These are phyloP conservation scores for Chenopodium suecicum DNA, from an alignment of 148 eudicot genomes.

Conservation along the genomic window DNA sequence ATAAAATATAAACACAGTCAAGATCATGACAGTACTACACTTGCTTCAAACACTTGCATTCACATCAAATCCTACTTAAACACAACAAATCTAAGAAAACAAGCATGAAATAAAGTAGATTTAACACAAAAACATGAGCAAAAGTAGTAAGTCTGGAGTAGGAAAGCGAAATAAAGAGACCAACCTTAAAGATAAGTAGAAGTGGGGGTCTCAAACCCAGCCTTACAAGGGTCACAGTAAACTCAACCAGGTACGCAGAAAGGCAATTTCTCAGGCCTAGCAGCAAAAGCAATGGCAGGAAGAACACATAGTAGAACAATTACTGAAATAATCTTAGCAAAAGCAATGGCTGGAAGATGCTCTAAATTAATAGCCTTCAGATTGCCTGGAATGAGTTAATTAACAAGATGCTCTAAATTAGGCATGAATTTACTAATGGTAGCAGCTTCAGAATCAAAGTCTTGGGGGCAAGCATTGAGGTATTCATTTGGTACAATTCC, in stretches of 20 bases:
- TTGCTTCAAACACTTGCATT: not conserved
- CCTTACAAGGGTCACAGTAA: slow-evolving; percentile 32
- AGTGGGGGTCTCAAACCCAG: slow-evolving; percentile 35
- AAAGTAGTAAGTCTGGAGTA: not conserved
- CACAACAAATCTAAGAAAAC: not conserved
- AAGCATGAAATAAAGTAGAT: too few relatives aligned
- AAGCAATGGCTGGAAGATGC: too few relatives aligned
- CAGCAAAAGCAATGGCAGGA: slow-evolving; percentile 15
- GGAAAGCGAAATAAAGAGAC: not conserved
- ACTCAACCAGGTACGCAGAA: slow-evolving; percentile 25
- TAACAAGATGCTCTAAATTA: slow-evolving; percentile 51
- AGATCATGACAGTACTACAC: not conserved
- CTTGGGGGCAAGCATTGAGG: slow-evolving; percentile 71
- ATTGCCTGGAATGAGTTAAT: slow-evolving; percentile 50
- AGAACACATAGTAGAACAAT: slow-evolving; percentile 5
- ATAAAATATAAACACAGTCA: not conserved
- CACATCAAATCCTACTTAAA: not conserved
- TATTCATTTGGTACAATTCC: slow-evolving; percentile 72
- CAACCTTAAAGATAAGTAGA: slow-evolving; percentile 42
- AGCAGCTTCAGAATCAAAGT: slow-evolving; percentile 81
- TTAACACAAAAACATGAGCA: too few relatives aligned
- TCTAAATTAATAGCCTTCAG: slow-evolving; percentile 46
- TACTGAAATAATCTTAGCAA: slow-evolving; percentile 4
- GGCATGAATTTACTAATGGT: slow-evolving; percentile 68
- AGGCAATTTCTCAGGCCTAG: slow-evolving; percentile 5